Evolutionary conservation across 805 yeast species (phyloP).

Genomic region (Lipomyces anomalus): DNA sequence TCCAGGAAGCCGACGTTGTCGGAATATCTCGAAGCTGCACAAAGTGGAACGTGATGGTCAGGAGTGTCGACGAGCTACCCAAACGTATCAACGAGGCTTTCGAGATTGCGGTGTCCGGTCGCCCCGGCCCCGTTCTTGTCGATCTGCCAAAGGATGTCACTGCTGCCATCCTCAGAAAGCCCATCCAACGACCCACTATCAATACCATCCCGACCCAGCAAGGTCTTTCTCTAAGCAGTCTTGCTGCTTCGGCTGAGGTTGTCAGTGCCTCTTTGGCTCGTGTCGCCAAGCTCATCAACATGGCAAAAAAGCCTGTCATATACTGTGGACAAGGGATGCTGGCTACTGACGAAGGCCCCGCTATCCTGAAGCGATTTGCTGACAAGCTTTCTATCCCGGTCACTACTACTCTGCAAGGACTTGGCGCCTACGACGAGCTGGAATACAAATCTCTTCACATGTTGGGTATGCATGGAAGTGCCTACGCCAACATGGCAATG

Average conservation of each 20-base stretch:
- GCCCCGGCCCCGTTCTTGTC: conserved; percentile 98
- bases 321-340: conserved; percentile 91
- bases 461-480: conserved; percentile 98
- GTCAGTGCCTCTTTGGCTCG: conserved; percentile 67
- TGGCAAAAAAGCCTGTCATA: conserved; percentile 79
- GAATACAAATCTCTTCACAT: conserved; percentile 88
- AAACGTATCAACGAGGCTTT: conserved; percentile 95
- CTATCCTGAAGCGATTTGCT: conserved; percentile 70
- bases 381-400: conserved; percentile 93
- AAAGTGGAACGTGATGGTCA: conserved; percentile 99
- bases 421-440: conserved; percentile 90
- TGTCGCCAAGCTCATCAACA: conserved; percentile 71
- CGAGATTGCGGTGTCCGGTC: conserved; percentile 90
- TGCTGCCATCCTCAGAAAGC: conserved; percentile 76
- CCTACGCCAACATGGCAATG: conserved; percentile 89
- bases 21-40: conserved; percentile 97
- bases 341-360: conserved; percentile 74
- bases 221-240: conserved; percentile 50
- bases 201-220: conserved; percentile 40
- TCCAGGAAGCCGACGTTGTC: conserved; percentile 97
- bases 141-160: conserved; percentile 98
- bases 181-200: conserved; percentile 86
- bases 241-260: conserved; percentile 68
- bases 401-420: conserved; percentile 88
- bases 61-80: conserved; percentile 88